Evolutionary conservation across 2,329 filamentous ascomycete species (phyloP).

Genomic region (Thielaviopsis punctulata): DNA sequence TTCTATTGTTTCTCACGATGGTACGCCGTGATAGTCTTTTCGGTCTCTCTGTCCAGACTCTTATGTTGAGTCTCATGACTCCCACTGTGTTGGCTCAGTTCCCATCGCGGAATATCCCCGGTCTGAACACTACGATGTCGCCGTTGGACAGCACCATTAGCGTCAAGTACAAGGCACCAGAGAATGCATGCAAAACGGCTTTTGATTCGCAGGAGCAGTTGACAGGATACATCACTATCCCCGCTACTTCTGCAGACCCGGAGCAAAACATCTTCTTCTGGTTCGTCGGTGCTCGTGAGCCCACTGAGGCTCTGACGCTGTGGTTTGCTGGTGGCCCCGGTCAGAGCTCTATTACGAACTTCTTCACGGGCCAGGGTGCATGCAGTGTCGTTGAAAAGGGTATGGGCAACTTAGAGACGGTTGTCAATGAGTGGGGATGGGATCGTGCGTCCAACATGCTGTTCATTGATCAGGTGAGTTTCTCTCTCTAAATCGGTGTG

Average conservation of each 20-base stretch:
- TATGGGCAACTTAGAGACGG: slow-evolving; percentile 32
- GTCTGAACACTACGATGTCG: background rate
- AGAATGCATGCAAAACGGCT: slow-evolving; percentile 41
- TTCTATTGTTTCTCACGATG: no score
- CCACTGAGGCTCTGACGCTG: slow-evolving; percentile 20
- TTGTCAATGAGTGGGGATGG: slow-evolving; percentile 47
- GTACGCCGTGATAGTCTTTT: background rate
- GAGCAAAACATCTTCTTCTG: slow-evolving; percentile 31
- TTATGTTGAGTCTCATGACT: background rate
- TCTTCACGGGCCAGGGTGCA: slow-evolving; percentile 43
- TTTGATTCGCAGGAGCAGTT: slow-evolving; percentile 51
- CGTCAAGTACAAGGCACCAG: background rate
- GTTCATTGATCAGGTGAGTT: slow-evolving; percentile 32
- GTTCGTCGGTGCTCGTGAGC: slow-evolving; percentile 29
- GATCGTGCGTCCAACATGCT: slow-evolving; percentile 38
- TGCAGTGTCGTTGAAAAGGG: slow-evolving; percentile 29
- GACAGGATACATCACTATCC: slow-evolving; percentile 50
- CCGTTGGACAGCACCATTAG: background rate
- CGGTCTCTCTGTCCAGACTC: background rate
- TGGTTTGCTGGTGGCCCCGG: slow-evolving; percentile 55
- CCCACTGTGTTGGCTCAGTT: background rate
- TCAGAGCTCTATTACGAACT: slow-evolving; percentile 44
- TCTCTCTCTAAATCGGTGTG: slow-evolving; percentile 19
- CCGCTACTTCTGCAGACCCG: slow-evolving; percentile 19
- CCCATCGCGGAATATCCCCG: background rate